phyloP scores from a whole-genome alignment of 257 asterid genomes.

The Nicotiana sylvestris region DNA sequence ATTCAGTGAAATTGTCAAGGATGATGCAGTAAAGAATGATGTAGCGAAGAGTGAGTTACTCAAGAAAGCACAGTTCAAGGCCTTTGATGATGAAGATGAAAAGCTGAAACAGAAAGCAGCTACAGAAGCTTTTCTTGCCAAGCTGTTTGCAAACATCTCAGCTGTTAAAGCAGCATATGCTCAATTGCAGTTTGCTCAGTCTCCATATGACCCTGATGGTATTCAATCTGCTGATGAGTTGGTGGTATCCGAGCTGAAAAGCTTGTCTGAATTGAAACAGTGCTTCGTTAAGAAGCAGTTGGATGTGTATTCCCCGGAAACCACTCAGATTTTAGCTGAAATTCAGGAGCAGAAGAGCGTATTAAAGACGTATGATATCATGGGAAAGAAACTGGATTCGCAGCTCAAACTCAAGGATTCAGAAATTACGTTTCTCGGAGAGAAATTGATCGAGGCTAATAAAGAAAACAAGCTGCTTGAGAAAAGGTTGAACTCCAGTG shows the following conservation, averaged over 20 bases:
- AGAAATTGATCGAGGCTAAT: conserved; percentile 56
- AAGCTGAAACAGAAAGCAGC: conserved; percentile 25
- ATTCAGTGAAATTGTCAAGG: conserved; percentile 21
- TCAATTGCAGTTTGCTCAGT: conserved; percentile 60
- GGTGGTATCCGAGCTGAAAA: conserved; percentile 59
- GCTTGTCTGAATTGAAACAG: conserved; percentile 62
- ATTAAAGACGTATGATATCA: conserved; percentile 53
- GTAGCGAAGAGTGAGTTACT: conserved; percentile 20
- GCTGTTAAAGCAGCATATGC: conserved; percentile 78
- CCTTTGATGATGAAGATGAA: conserved; percentile 22
- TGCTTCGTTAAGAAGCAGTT: conserved; percentile 52
- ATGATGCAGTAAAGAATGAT: conserved; percentile 24
- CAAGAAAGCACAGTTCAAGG: conserved; percentile 9
- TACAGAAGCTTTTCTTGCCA: conserved; percentile 64
- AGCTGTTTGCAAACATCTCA: conserved; percentile 63
- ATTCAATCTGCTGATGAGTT: conserved; percentile 67
- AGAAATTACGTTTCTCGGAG: conserved; percentile 63
- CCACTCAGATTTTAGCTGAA: conserved; percentile 42
- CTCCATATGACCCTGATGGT: conserved; percentile 79
- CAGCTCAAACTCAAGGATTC: conserved; percentile 76
- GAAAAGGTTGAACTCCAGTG: conserved; percentile 52
- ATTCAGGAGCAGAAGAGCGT: conserved; percentile 62
- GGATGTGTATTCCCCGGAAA: conserved; percentile 48
- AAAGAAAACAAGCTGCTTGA: conserved; percentile 53
- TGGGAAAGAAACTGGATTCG: conserved; percentile 62